These are phyloP conservation scores for Blastocystis sp. DNA, from an alignment of 352 stramenopile genomes.

Conservation along the genomic window DNA sequence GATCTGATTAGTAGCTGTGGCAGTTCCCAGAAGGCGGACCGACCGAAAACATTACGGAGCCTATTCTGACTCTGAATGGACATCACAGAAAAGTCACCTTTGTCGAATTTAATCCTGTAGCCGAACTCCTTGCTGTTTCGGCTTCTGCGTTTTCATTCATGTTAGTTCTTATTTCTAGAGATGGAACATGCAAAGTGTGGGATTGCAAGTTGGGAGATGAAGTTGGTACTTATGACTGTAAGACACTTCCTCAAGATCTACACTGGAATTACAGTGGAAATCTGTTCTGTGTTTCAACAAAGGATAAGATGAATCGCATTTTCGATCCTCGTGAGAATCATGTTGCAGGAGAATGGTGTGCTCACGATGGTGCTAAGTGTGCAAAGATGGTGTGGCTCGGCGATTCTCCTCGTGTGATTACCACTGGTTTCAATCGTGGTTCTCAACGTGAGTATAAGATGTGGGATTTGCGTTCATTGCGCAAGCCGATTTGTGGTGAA, in stretches of 20 bases:
- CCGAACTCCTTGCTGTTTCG: conserved; percentile 89
- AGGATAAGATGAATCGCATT: conserved; percentile 94
- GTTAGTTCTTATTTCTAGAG: neutral
- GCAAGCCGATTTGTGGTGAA: conserved; percentile 48
- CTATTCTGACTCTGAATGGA: conserved; percentile 86
- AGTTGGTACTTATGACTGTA: conserved; percentile 67
- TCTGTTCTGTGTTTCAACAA: conserved; percentile 85
- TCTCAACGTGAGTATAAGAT: conserved; percentile 86
- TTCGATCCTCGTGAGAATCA: conserved; percentile 82
- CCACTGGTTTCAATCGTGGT: conserved; percentile 89
- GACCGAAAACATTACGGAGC: conserved; percentile 84
- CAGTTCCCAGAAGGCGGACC: conserved; percentile 85
- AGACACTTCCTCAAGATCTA: conserved; percentile 86
- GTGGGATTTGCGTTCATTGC: conserved; percentile 77
- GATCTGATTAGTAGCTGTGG: conserved; percentile 85
- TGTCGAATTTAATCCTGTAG: conserved; percentile 92
- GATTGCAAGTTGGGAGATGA: conserved; percentile 92
- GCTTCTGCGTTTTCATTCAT: conserved; percentile 76
- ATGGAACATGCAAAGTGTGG: conserved; percentile 87
- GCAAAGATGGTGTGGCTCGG: conserved; percentile 92
- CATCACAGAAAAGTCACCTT: conserved; percentile 91
- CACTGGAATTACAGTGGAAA: conserved; percentile 92
- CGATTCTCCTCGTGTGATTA: conserved; percentile 87
- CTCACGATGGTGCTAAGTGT: conserved; percentile 92
- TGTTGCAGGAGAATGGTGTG: conserved; percentile 66